These are phyloP conservation scores for Castanea crenata DNA, from an alignment of 306 rosid species.

Conservation along the genomic window DNA sequence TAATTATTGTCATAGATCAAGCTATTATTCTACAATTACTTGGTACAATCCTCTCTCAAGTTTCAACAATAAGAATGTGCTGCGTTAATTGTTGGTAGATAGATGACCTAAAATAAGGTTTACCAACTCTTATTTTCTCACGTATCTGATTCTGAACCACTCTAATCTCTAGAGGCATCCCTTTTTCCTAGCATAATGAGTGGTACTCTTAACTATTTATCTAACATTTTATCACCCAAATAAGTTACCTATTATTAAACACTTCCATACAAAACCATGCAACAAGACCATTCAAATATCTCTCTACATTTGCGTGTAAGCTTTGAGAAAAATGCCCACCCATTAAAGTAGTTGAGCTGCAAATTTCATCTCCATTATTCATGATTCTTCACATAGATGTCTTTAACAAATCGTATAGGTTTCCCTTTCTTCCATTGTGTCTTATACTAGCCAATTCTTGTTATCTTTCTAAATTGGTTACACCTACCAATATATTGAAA, in stretches of 20 bases:
- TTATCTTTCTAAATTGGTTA: conserved; percentile 18
- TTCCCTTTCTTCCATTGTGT: not conserved
- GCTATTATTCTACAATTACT: too few relatives aligned
- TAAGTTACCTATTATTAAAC: conserved; percentile 5
- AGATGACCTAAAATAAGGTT: not conserved
- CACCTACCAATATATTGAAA: conserved; percentile 25
- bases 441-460: not conserved
- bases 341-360: conserved; percentile 45
- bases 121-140: not conserved
- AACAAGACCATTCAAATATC: not conserved
- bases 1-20: too few relatives aligned
- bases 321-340: conserved; percentile 26
- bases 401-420: not conserved
- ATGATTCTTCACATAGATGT: not conserved
- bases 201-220: not conserved
- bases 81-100: not conserved
- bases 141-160: not conserved
- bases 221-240: not conserved
- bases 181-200: not conserved
- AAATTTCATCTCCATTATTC: not conserved
- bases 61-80: not conserved
- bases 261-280: not conserved
- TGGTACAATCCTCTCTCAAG: too few relatives aligned
- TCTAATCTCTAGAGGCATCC: not conserved
- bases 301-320: conserved; percentile 34